A percentile compares a stretch with the other conserved stretches of the same genome.
These are phyloP conservation scores for Thelonectria rubi DNA, from an alignment of 2,329 filamentous ascomycete genomes.

Conservation along the genomic window DNA sequence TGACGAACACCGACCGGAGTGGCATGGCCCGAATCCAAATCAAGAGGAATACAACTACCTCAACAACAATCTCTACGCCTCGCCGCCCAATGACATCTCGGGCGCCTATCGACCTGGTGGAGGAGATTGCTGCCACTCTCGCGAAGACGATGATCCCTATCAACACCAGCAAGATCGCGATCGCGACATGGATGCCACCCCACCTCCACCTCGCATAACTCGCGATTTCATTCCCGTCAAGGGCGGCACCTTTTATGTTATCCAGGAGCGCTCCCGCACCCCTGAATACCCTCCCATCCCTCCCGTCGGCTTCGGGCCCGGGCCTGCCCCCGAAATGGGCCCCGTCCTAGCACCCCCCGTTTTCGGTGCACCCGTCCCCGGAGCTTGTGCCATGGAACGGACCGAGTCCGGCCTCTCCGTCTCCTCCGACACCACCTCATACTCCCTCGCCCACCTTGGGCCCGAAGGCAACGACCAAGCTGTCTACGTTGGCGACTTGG, in stretches of 20 bases:
- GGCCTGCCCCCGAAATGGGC: conserved; percentile 29
- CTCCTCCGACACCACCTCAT: conserved; percentile 51
- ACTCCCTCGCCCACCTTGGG: conserved; percentile 39
- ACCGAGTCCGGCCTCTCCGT: conserved; percentile 61
- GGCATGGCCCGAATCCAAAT: conserved; percentile 1
- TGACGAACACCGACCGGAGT: conserved; percentile 10
- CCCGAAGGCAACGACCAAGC: conserved; percentile 44
- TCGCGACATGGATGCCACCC: conserved; percentile 26
- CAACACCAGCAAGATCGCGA: conserved; percentile 28
- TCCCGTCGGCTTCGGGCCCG: conserved; percentile 28
- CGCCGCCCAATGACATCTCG: conserved; percentile 1
- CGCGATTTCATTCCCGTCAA: conserved; percentile 44
- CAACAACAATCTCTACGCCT: conserved; percentile 11
- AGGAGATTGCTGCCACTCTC: conserved; percentile 10
- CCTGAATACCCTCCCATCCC: conserved; percentile 34
- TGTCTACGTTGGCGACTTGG: conserved; percentile 53
- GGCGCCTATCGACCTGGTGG: conserved; percentile 4
- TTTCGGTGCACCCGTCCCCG: conserved; percentile 23
- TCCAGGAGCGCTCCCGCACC: conserved; percentile 47
- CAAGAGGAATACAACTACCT: conserved; percentile 22
- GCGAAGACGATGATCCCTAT: conserved; percentile 23
- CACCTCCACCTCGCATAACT: conserved; percentile 20
- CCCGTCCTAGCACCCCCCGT: conserved; percentile 30
- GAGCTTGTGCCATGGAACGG: conserved; percentile 53
- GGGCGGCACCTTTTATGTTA: conserved; percentile 51